Evolutionary conservation across 495 filamentous ascomycete genomes (phyloP), one percentile per base, ranked within the genome.

Genomic region (Evernia prunastri): DNA sequence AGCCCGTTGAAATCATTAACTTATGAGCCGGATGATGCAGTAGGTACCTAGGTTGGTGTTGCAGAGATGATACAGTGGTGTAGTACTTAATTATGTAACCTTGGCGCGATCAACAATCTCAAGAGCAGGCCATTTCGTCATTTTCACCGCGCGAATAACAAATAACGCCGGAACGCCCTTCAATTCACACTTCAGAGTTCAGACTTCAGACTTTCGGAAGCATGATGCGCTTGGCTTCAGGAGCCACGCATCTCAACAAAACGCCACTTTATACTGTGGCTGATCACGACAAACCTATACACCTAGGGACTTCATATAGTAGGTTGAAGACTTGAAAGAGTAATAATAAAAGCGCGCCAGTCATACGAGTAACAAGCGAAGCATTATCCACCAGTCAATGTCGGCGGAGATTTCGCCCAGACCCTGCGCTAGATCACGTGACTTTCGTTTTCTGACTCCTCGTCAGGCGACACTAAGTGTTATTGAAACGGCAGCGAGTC

Each of bases 331-430:
- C n/a, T n/a, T n/a, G n/a, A n/a, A n/a, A n/a, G n/a, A n/a, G n/a
- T n/a, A n/a, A n/a, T n/a, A n/a, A n/a, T n/a, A n/a, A n/a, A 49
- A 49, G 45, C 45, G 45, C 45, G 45, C 45, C 45, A 49, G 45
- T 49, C 23, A 49, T n/a, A n/a, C n/a, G n/a, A n/a, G n/a, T n/a
- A n/a, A n/a, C n/a, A n/a, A n/a, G 17, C 42, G 17, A 13, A n/a
- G 17, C 18, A 7, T n/a, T 7, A 15, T n/a, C 17, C 1, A 7
- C 3, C 20, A 18, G 23, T 43, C 42, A 9, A 9, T 7, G 10
- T 23, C 11, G 25, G 43, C 43, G 43, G 20, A 47, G 6, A 47
- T 47, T 10, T 23, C 8, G 0, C 17, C 20, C 1, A 23, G 43
- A 1, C 43, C 6, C 9, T 25, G n/a, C n/a, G n/a, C n/a, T n/a